Evolutionary conservation across 2,329 filamentous ascomycete species (phyloP), one percentile per base, ranked within the genome.

Genomic region (Lasiodiplodia sp.): DNA sequence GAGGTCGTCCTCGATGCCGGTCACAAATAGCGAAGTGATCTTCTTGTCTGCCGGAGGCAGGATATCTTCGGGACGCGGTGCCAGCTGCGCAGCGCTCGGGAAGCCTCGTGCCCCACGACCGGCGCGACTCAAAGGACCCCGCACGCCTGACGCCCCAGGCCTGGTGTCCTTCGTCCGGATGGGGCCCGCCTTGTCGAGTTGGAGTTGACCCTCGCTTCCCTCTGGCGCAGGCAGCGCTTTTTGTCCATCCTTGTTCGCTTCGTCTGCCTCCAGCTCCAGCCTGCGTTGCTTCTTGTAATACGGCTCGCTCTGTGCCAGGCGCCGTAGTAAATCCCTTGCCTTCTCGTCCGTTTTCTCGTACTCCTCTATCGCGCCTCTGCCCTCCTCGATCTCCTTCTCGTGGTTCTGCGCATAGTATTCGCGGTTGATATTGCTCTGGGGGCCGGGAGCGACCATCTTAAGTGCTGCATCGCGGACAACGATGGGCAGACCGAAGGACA

Each of bases 371-470:
- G 78, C 82, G 7, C 91, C 92, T 71, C 92, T 86, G 2, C 96
- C 96, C 73, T 98, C 94, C 76, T 98, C 94, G 62, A 99, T 94
- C 70, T 96, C 93, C 76, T 91, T 92, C 82, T 98, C 95, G 80
- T 98, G 94, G 78, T 98, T 96, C 78, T 99, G 96, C 16, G 96
- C 96, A 80, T 97, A 99, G 81, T 96, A 99, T 81, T 99, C 94
- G 73, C 96, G 86, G 82, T 99, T 99, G 80, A 99, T 93, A 67
- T 92, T 91, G 78, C 93, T 97, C 71, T 93, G 88, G 0, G 96
- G 96, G 0, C 96, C 96, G 0, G 96, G 94, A 0, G 95, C 94
- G 52, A 98, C 92, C 92, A 99, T 97, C 84, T 98, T 98, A 71
- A 99, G 86, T 5, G 96, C 96, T 3, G 96, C 96, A 84, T 99